Percentiles rank a stretch among this genome's conserved stretches.
Evolutionary conservation across 257 asterid species (phyloP).

Genomic region (Solanum pimpinellifolium): DNA sequence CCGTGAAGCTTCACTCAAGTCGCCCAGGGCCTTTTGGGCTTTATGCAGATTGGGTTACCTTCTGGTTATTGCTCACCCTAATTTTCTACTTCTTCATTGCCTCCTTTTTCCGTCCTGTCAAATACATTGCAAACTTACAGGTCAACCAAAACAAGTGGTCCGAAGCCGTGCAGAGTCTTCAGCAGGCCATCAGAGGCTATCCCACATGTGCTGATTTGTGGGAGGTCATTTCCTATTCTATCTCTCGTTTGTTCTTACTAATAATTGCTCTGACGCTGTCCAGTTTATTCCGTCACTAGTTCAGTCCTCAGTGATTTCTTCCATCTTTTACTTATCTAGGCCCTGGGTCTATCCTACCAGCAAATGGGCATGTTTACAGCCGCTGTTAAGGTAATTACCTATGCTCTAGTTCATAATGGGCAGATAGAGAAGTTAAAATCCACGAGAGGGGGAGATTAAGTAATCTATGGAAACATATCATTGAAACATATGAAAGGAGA

Average conservation of each 20-base stretch:
- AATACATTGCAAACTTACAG: conserved; percentile 20
- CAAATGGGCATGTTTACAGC: conserved; percentile 97
- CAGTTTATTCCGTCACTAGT: neutral
- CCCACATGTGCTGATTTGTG: conserved; percentile 82
- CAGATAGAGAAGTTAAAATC: neutral
- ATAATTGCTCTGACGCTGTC: neutral
- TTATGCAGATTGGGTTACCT: conserved; percentile 79
- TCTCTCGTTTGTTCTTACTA: neutral
- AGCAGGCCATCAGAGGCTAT: conserved; percentile 89
- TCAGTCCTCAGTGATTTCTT: conserved; percentile 1
- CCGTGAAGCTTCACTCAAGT: conserved; percentile 64
- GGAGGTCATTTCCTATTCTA: conserved; percentile 49
- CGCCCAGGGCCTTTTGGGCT: conserved; percentile 98
- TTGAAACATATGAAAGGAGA: neutral
- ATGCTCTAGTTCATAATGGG: neutral
- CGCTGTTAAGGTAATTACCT: conserved; percentile 63
- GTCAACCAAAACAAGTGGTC: conserved; percentile 79
- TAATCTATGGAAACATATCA: neutral
- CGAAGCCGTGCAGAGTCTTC: conserved; percentile 89
- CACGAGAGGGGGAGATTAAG: neutral
- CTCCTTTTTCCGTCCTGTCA: neutral
- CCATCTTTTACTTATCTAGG: conserved; percentile 26
- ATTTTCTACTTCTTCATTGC: neutral
- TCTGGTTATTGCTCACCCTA: conserved; percentile 34
- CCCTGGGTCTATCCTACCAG: conserved; percentile 87